A percentile compares a stretch with the other conserved stretches of the same genome.
Evolutionary conservation across 495 filamentous ascomycete species (phyloP).

Genomic region (Penicillium roqueforti): DNA sequence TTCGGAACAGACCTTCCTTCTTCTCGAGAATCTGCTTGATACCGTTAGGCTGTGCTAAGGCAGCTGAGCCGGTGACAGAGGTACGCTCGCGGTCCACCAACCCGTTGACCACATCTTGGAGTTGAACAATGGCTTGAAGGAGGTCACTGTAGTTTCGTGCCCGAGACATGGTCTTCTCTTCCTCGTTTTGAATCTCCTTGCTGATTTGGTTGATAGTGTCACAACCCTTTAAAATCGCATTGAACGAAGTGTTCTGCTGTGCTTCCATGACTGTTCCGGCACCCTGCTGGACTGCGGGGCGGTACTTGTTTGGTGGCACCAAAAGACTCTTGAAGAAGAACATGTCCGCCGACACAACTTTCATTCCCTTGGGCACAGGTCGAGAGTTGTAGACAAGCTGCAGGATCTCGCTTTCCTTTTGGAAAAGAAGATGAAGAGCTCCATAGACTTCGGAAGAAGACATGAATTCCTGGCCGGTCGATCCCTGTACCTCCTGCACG

Average conservation of each 20-base stretch:
- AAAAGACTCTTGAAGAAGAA: conserved; percentile 85
- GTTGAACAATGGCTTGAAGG: conserved; percentile 66
- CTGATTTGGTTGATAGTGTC: conserved; percentile 70
- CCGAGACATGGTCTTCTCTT: conserved; percentile 36
- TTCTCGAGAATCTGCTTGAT: conserved; percentile 98
- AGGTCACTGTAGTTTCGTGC: conserved; percentile 56
- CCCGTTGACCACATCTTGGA: conserved; percentile 88
- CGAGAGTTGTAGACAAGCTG: conserved; percentile 76
- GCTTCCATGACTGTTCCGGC: conserved; percentile 76
- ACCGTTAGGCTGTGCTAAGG: conserved; percentile 47
- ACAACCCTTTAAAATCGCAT: conserved; percentile 67
- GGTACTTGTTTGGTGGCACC: conserved; percentile 87
- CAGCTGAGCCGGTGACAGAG: conserved; percentile 66
- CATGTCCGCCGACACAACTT: conserved; percentile 68
- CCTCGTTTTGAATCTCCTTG: conserved; percentile 58
- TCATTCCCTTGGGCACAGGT: conserved; percentile 46
- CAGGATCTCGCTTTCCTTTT: conserved; percentile 78
- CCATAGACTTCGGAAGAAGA: conserved; percentile 72
- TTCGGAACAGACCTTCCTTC: conserved; percentile 96
- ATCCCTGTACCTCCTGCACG: conserved; percentile 28
- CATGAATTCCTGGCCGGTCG: conserved; percentile 59
- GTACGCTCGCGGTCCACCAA: conserved; percentile 84
- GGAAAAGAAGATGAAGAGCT: conserved; percentile 72
- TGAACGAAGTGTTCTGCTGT: conserved; percentile 79
- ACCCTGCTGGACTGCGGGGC: conserved; percentile 81